A percentile compares a stretch with the other conserved stretches of the same genome.
phyloP scores from a whole-genome alignment of 2,329 filamentous ascomycete genomes.

The Fusarium concolor region DNA sequence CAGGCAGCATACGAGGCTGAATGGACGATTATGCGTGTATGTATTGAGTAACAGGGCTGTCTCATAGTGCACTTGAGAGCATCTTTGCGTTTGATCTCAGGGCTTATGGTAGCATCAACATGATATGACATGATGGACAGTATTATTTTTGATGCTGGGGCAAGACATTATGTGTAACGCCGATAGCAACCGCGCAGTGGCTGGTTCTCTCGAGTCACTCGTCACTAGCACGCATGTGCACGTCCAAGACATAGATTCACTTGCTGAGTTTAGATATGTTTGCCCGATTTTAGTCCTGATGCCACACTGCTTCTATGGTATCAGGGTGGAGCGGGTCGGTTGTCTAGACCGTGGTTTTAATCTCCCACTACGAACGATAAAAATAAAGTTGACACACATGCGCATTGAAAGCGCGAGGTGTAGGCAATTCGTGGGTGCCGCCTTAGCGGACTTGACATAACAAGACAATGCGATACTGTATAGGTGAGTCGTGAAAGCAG shows the following conservation, averaged over 20 bases:
- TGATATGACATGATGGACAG: neutral
- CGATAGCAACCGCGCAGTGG: neutral
- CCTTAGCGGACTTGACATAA: conserved; percentile 36
- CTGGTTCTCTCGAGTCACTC: neutral
- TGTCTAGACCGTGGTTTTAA: conserved; percentile 73
- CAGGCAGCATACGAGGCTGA: conserved; percentile 19
- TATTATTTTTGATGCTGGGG: neutral
- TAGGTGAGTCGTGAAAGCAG: conserved; percentile 3
- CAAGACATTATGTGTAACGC: conserved; percentile 23
- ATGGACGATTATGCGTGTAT: neutral
- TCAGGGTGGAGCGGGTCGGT: conserved; percentile 75
- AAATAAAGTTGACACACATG: conserved; percentile 69
- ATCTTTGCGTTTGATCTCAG: neutral
- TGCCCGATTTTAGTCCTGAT: conserved; percentile 74
- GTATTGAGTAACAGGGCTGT: conserved; percentile 1
- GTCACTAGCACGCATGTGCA: conserved; percentile 11
- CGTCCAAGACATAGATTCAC: conserved; percentile 3
- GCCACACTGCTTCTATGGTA: conserved; percentile 66
- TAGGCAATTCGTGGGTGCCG: conserved; percentile 69
- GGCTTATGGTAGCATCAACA: conserved; percentile 6
- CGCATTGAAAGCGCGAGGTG: conserved; percentile 69
- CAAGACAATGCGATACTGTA: neutral
- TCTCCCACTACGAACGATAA: conserved; percentile 71
- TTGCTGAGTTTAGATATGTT: conserved; percentile 47
- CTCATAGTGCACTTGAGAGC: neutral